Base-by-base conservation (phyloP, 2,329 filamentous ascomycete genomes). In the Pseudocercospora musae region DNA sequence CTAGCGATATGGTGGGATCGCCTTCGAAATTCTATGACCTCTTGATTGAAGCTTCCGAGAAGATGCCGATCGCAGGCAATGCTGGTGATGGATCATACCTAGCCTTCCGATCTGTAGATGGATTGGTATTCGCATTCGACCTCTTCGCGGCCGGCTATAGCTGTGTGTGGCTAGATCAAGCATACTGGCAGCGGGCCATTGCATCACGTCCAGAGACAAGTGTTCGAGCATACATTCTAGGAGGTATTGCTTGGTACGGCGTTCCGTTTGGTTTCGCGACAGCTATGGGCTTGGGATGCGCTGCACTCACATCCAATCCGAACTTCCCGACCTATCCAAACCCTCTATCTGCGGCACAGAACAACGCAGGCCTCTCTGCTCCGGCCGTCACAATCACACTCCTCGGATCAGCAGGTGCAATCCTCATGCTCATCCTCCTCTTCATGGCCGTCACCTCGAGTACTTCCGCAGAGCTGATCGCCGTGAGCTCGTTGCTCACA, bases 191-290 rank as follows among this genome's bases (percentile, higher is more conserved):
- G 64, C 72, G 78, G 55, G 80, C 79, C 4, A 78, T 80, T 40
- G 77, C 77, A 1, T 73, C 72, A 13, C 65, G 73, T 8, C 76
- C 77, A 2, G 71, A 72, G 9, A 75, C 73, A 15, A 74, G 74
- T n/a, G 75, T 80, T 0, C 71, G 69, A 57, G 78, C 71, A 10
- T 75, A 75, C 48, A 69, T 74, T 27, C 71, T 82, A 3, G 79
- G 78, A 18, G 79, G 79, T 0, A 68, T 82, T 6, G 79, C 78
- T 3, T 82, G 79, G 76, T 81, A 81, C 62, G 80, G 78, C 4
- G 80, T 82, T 18, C 80, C 80, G 0, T 82, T 80, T 54, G 76
- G 77, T 2, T 79, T 81, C 65, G 76, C 78, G 0, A 81, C 80
- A 1, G 80, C 79, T 0, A 70, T 82, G 58, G 80, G 80, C 11